A percentile compares a stretch with the other conserved stretches of the same genome.
Evolutionary conservation across 2,329 filamentous ascomycete genomes (phyloP).

Genomic region (Diplodia sapinea): DNA sequence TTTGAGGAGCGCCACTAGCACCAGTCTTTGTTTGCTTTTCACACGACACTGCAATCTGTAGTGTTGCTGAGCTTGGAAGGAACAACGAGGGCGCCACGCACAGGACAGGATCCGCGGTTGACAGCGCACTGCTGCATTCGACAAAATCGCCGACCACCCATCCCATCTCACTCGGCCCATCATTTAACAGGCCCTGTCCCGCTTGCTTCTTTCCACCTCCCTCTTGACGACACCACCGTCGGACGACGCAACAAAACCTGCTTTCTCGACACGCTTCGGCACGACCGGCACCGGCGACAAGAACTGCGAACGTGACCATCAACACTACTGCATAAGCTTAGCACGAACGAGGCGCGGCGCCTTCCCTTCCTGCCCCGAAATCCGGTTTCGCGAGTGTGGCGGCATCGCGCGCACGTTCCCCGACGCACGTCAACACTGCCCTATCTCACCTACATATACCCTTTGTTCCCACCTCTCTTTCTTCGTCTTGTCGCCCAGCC

Average conservation of each 20-base stretch:
- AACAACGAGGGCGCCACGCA: neutral
- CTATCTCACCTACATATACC: neutral
- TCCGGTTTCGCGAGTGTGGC: conserved; percentile 21
- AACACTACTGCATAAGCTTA: conserved; percentile 2
- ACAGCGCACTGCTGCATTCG: conserved; percentile 4
- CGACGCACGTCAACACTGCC: conserved; percentile 8
- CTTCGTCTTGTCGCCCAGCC: neutral
- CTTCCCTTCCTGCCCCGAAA: conserved; percentile 5
- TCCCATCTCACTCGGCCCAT: neutral
- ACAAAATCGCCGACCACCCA: conserved; percentile 20
- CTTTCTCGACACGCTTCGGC: neutral
- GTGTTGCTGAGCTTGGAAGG: neutral
- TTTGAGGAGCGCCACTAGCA: neutral
- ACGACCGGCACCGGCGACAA: neutral
- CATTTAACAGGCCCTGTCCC: neutral
- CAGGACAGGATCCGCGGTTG: conserved; percentile 2
- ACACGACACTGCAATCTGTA: conserved; percentile 5
- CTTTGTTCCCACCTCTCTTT: conserved; percentile 7
- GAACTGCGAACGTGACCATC: neutral
- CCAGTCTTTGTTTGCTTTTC: neutral
- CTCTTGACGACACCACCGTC: neutral
- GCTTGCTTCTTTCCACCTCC: neutral
- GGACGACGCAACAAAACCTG: conserved; percentile 8
- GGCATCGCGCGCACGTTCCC: conserved; percentile 3
- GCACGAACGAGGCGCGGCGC: neutral